A percentile compares a stretch with the other conserved stretches of the same genome.
Evolutionary conservation across 2,329 filamentous ascomycete species (phyloP).

Genomic region (Diaporthe citri): DNA sequence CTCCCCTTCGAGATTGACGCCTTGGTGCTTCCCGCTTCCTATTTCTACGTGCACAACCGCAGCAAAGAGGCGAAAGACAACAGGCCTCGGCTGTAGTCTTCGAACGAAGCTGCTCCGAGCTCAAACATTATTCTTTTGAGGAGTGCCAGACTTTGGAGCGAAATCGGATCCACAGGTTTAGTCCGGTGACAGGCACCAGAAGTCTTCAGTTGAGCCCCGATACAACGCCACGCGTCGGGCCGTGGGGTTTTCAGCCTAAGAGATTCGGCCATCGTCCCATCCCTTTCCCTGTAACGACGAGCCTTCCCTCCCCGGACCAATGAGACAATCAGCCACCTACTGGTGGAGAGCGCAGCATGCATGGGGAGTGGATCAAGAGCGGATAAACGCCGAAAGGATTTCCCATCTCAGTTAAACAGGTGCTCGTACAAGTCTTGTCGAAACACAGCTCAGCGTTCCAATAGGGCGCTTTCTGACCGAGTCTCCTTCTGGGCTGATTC

Average conservation of each 20-base stretch:
- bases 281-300: neutral
- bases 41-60: neutral
- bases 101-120: neutral
- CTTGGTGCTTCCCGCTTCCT: no score
- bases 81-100: neutral
- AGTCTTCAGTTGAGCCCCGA: neutral
- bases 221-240: slow-evolving; percentile 27
- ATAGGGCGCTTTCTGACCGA: neutral
- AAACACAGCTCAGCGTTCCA: neutral
- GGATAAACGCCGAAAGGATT: slow-evolving; percentile 5
- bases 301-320: slow-evolving; percentile 14
- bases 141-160: neutral
- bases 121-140: neutral
- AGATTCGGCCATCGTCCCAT: slow-evolving; percentile 1
- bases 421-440: slow-evolving; percentile 14
- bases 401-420: slow-evolving; percentile 10
- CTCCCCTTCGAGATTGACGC: neutral
- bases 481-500: slow-evolving; percentile 5
- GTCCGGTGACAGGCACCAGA: neutral
- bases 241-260: slow-evolving; percentile 17
- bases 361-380: neutral
- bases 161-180: neutral
- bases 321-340: neutral
- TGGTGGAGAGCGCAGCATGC: neutral
- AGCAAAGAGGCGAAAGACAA: neutral